phyloP scores from a whole-genome alignment of 2,329 filamentous ascomycete species.

The Orbilia ellipsospora region DNA sequence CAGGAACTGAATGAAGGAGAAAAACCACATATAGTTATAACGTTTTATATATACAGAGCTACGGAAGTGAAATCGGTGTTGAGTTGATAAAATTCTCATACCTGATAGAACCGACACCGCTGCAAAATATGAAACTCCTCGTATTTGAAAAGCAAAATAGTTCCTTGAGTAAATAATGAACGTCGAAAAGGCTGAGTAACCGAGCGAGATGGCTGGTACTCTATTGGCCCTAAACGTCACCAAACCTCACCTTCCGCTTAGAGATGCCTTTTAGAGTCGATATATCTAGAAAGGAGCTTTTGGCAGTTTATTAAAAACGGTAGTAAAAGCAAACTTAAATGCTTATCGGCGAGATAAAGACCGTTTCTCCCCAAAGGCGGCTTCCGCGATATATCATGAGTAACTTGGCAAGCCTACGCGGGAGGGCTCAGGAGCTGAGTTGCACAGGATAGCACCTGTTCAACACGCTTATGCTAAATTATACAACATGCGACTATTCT shows the following conservation, averaged over 20 bases:
- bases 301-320: constrained; percentile 20
- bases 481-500: constrained; percentile 54
- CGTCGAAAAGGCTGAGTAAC: constrained; percentile 31
- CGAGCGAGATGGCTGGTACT: constrained; percentile 30
- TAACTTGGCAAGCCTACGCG: neutral
- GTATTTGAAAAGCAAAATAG: constrained; percentile 35
- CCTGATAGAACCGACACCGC: constrained; percentile 39
- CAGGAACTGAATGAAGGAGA: neutral
- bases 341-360: constrained; percentile 19
- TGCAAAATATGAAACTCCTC: constrained; percentile 13
- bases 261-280: constrained; percentile 46
- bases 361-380: constrained; percentile 18
- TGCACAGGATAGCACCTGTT: constrained; percentile 49
- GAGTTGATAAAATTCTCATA: constrained; percentile 40
- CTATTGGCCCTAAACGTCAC: constrained; percentile 42
- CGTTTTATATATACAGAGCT: too few species aligned
- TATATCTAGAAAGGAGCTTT: constrained; percentile 18
- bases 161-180: constrained; percentile 14
- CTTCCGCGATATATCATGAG: constrained; percentile 39
- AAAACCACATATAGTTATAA: neutral
- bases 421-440: constrained; percentile 8
- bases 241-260: constrained; percentile 51
- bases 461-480: constrained; percentile 49
- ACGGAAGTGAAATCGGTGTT: constrained; percentile 1
- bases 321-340: constrained; percentile 15